Conservation (phyloP, 139 green algal genomes). For the Gonium pectorale region DNA sequence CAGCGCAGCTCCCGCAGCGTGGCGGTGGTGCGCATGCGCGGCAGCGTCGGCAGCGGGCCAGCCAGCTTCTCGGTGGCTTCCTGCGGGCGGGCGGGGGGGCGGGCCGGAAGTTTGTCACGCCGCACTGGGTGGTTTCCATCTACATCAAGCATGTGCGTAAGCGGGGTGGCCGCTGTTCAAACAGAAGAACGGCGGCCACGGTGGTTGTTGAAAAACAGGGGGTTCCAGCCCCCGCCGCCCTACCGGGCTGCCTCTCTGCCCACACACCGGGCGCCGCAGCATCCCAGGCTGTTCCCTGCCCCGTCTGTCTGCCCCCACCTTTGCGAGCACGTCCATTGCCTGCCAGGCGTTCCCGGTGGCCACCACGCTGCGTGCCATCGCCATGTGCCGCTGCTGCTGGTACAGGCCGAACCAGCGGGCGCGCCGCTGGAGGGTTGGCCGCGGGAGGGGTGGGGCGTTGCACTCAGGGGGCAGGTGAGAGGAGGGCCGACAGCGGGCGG, state of each 20-base stretch:
- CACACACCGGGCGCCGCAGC: not conserved
- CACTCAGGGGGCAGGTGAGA: too few species aligned
- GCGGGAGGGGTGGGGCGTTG: not conserved
- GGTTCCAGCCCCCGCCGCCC: not conserved
- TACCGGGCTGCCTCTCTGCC: not conserved
- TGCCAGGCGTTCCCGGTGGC: conserved; percentile 34
- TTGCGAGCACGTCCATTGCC: conserved; percentile 4
- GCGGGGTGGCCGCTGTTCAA: not conserved
- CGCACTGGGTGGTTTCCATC: not conserved
- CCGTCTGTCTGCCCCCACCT: not conserved
- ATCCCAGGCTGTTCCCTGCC: not conserved
- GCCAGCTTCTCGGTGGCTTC: conserved; percentile 1
- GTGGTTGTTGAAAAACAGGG: not conserved
- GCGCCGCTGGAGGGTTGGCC: not conserved
- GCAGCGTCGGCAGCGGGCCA: conserved; percentile 2
- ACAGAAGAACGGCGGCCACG: not conserved
- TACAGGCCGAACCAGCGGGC: conserved; percentile 5
- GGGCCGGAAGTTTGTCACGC: not conserved
- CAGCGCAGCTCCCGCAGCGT: conserved; percentile 6
- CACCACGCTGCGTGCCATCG: conserved; percentile 27
- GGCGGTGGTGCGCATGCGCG: conserved; percentile 15
- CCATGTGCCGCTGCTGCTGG: conserved; percentile 29
- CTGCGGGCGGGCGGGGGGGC: not conserved
- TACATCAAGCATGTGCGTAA: not conserved
- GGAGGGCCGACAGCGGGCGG: not conserved